Evolutionary conservation across 192 early-diverging fungal genomes (phyloP), one percentile per base, ranked within the genome.

Genomic region (Thamnidium elegans): DNA sequence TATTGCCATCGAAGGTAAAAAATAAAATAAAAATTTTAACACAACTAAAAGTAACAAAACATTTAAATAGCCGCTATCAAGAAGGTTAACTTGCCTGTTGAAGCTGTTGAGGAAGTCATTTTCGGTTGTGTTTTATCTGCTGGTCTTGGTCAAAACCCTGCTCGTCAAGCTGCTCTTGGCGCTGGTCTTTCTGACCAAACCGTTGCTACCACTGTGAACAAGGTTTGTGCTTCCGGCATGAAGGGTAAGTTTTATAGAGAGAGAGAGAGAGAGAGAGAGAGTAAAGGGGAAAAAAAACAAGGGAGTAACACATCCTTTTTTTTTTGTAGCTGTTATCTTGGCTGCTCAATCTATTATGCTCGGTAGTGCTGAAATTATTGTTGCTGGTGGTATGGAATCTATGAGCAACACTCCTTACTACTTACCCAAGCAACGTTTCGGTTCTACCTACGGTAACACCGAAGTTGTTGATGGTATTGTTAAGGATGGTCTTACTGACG

Each of bases 391-490:
- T 48, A 80, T 82, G 36, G 91, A 92, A 69, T 89, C 88, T 48
- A 92, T 92, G 91, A 86, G 92, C 46, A 91, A 90, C 62, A 84
- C 86, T 17, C 91, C 91, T 20, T 91, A 88, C 79, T 91, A 91
- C 67, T 70, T 90, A 31, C 90, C 91, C 47, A 86, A 88, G 66
- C 84, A 84, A 66, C 87, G 91, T 54, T 86, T 87, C 62, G 91
- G 91, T 46, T 81, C 86, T 64, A 90, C 87, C 67, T 92, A 89
- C 63, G 91, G 91, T 50, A 72, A 88, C 56, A 75, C 81, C 45
- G 79, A 81, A 56, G 75, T 89, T n/a, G 75, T 91, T 42, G 91
- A 92, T 55, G 91, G 90, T 51, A 68, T 92, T 45, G 85, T 85
- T 54, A 81, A 70, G 63, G 91, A 92, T 68, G 91, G 91, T 50